Conservation (phyloP, 2,329 filamentous ascomycete species). For the Neophaeococcomyces mojaviensis region DNA sequence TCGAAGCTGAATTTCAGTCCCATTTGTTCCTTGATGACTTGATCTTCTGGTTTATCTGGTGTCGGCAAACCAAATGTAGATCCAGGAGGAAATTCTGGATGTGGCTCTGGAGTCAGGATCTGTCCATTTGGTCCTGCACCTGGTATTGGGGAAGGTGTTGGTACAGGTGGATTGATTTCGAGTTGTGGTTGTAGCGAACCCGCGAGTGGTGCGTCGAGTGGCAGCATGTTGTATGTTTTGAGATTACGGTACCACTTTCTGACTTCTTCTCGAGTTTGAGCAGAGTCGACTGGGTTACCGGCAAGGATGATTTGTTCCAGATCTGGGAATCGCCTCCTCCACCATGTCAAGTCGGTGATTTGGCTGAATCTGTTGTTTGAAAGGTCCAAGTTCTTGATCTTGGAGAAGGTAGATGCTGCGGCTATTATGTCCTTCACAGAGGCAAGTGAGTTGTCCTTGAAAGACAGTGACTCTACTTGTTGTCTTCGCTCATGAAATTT, state of each 20-base stretch:
- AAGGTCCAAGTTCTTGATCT: constrained; percentile 80
- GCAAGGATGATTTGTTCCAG: constrained; percentile 74
- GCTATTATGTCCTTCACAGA: constrained; percentile 65
- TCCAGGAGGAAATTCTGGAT: constrained; percentile 21
- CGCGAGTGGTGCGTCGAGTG: constrained; percentile 64
- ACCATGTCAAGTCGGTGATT: constrained; percentile 60
- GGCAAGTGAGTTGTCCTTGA: constrained; percentile 71
- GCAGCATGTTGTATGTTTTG: constrained; percentile 63
- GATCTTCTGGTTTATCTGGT: constrained; percentile 40
- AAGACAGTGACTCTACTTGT: constrained; percentile 71
- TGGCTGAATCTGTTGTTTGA: constrained; percentile 72
- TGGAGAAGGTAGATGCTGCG: constrained; percentile 71
- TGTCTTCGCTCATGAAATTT: constrained; percentile 64
- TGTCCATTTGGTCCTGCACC: constrained; percentile 62
- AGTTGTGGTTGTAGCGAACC: constrained; percentile 61
- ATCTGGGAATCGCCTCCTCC: constrained; percentile 70
- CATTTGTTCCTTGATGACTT: constrained; percentile 61
- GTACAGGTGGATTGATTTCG: constrained; percentile 51
- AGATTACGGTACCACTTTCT: constrained; percentile 77
- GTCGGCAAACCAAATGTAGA: constrained; percentile 34
- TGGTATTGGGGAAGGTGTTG: constrained; percentile 67
- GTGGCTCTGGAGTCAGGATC: constrained; percentile 43
- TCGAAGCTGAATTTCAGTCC: constrained; percentile 62
- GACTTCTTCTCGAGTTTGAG: constrained; percentile 60
- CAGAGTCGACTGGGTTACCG: constrained; percentile 64